Conservation (phyloP, 352 stramenopile species). For the Achlya hypogyna region DNA sequence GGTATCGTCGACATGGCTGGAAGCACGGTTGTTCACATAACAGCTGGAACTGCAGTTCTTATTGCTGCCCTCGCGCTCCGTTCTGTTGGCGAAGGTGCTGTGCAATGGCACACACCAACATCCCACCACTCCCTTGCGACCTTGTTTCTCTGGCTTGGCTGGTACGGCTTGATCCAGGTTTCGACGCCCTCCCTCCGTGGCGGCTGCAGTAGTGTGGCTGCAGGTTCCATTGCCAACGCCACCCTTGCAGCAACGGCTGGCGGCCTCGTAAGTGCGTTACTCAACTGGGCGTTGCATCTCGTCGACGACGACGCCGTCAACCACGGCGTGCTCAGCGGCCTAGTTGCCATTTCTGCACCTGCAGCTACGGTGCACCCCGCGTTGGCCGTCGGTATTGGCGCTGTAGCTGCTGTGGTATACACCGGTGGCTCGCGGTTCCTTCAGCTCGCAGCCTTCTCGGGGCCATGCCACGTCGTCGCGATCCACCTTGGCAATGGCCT, state of each 20-base stretch:
- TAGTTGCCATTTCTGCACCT: slow-evolving; percentile 15
- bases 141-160: slow-evolving; percentile 1
- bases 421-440: neutral
- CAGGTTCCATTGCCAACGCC: neutral
- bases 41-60: neutral
- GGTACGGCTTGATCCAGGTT: slow-evolving; percentile 15
- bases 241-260: neutral
- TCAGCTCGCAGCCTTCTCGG: neutral
- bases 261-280: neutral
- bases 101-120: neutral
- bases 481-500: slow-evolving; percentile 12
- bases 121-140: neutral
- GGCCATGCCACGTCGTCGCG: neutral
- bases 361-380: neutral
- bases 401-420: neutral
- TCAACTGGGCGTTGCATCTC: neutral
- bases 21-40: neutral
- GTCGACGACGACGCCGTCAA: neutral
- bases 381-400: neutral
- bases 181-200: slow-evolving; percentile 3
- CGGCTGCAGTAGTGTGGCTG: neutral
- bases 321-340: slow-evolving; percentile 10
- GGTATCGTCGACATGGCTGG: slow-evolving; percentile 2
- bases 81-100: neutral
- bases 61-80: neutral